Evolutionary conservation across 805 yeast species (phyloP), one percentile per base, ranked within the genome.

Genomic region (Wickerhamomyces alni): DNA sequence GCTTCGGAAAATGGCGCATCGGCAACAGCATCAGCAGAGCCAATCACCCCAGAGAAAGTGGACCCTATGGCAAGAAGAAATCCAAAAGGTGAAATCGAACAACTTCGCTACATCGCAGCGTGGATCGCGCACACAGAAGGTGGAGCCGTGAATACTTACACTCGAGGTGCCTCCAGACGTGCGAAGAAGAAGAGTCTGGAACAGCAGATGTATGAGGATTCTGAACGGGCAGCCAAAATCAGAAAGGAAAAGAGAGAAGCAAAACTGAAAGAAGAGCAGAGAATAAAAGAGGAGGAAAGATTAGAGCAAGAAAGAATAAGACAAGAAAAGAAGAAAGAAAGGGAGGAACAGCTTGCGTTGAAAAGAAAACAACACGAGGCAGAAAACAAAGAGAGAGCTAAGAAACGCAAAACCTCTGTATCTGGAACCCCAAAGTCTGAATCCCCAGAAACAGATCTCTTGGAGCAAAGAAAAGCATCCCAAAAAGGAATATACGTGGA

Each of bases 231-330:
- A 27, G 29, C n/a, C 11, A 22, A 5, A 29, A 32, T 30, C 41
- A 42, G 17, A 43, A 37, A 25, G 38, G 17, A 19, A 37, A 40
- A 17, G 47, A 40, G 22, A 43, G 49, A 47, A 35, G 31, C 37
- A 29, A 42, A 28, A 28, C 31, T 22, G 47, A 52, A 37, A 43
- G 42, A 30, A 34, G 36, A 17, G 38, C 35, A 22, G 39, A 37
- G 4, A 43, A 40, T 29, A 48, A 42, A 43, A 21, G 40, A 42
- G 22, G 27, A 35, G 8, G 19, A n/a, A 28, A 34, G 25, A 17
- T 12, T 28, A 37, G 19, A 16, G 10, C 25, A 38, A 29, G 27
- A 33, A 21, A 10, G 17, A 16, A 8, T 11, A n/a, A 25, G 26
- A 29, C 17, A 28, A 17, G 18, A 15, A 34, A 17, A 13, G 17